These are phyloP conservation scores for Bertia moriformis DNA, from an alignment of 2,329 filamentous ascomycete species.

Conservation along the genomic window DNA sequence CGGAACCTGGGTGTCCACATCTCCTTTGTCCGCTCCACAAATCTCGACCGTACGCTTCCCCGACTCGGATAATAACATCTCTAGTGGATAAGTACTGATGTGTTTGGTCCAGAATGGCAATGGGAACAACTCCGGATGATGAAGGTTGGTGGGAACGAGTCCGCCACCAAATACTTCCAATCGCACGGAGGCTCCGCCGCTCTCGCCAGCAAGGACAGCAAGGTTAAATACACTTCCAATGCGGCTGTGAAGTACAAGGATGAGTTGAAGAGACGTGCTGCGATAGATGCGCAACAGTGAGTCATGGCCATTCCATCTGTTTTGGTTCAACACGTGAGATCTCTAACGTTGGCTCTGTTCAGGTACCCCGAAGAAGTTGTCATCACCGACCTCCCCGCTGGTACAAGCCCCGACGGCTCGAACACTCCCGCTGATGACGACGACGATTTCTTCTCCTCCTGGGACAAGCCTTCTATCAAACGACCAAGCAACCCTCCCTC, in stretches of 20 bases:
- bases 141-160: conserved; percentile 98
- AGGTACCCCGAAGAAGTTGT: conserved; percentile 78
- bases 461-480: conserved; percentile 97
- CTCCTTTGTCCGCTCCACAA: conserved; percentile 95
- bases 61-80: not conserved
- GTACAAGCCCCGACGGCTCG: conserved; percentile 37
- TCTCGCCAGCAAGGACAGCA: conserved; percentile 87
- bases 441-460: conserved; percentile 97
- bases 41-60: conserved; percentile 74
- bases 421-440: conserved; percentile 71
- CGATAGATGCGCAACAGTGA: conserved; percentile 71
- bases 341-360: conserved; percentile 4
- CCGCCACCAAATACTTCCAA: conserved; percentile 95
- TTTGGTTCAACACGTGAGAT: too few species aligned
- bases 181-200: conserved; percentile 87
- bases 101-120: conserved; percentile 62
- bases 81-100: not conserved
- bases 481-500: conserved; percentile 86
- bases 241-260: conserved; percentile 98
- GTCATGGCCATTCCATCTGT: too few species aligned
- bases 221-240: conserved; percentile 89
- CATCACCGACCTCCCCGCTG: conserved; percentile 58
- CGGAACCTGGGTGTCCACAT: conserved; percentile 97
- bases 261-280: conserved; percentile 74
- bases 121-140: conserved; percentile 95